Percentiles rank a stretch among this genome's conserved stretches.
Conservation (phyloP, 2,329 filamentous ascomycete genomes). For the Grosmannia clavigera region DNA sequence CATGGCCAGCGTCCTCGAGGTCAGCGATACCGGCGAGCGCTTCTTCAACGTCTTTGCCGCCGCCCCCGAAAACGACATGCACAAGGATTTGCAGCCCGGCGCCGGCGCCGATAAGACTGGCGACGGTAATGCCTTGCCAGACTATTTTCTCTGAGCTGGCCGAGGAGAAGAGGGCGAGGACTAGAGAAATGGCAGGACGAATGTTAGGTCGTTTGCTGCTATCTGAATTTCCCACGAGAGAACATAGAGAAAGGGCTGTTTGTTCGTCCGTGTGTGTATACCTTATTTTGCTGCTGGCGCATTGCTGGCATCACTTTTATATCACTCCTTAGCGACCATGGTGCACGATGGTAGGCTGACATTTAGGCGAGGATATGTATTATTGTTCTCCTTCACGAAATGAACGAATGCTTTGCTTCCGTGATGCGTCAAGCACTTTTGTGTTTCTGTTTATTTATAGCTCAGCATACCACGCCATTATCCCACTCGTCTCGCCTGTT, state of each 20-base stretch:
- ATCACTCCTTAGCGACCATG: background rate
- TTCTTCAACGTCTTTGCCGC: slow-evolving; percentile 98
- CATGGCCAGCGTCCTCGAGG: slow-evolving; percentile 91
- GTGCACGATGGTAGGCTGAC: background rate
- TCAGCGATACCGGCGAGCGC: slow-evolving; percentile 81
- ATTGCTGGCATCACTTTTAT: background rate
- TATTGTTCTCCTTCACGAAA: background rate
- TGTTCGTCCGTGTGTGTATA: background rate
- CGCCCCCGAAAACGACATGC: slow-evolving; percentile 85
- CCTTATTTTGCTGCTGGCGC: background rate
- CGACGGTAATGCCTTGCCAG: slow-evolving; percentile 52
- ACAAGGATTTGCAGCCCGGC: slow-evolving; percentile 61
- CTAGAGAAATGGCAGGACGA: background rate
- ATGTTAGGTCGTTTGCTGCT: background rate
- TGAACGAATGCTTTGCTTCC: background rate
- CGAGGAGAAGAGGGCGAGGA: background rate
- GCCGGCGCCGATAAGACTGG: slow-evolving; percentile 56
- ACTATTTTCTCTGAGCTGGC: slow-evolving; percentile 51
- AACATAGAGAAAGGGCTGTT: background rate
- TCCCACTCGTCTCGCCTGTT: no score
- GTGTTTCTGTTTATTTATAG: background rate
- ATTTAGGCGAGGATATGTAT: background rate
- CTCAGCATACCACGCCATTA: background rate
- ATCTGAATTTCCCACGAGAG: no score
- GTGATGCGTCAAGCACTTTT: background rate